Percentiles rank a stretch among this genome's conserved stretches.
These are phyloP conservation scores for Solanum aculeatissimum DNA, from an alignment of 305 asterid species.

Conservation along the genomic window DNA sequence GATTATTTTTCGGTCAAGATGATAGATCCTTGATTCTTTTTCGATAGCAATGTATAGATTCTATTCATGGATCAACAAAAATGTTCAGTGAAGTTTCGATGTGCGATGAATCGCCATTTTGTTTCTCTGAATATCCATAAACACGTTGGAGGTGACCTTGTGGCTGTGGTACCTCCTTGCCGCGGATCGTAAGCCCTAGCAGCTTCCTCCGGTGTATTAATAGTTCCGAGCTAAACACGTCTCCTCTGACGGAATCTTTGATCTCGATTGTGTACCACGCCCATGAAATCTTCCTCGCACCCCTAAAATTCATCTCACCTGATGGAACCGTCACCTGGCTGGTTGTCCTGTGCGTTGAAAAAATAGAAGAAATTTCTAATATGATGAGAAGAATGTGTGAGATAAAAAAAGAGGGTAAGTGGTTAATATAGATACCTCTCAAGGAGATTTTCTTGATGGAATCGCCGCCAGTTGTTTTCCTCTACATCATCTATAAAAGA, in stretches of 20 bases:
- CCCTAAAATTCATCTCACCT: too few species aligned
- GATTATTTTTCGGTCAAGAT: neutral
- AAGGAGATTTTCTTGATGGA: neutral
- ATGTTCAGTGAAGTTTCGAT: neutral
- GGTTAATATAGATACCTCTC: neutral
- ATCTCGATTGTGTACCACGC: neutral
- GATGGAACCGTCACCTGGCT: too few species aligned
- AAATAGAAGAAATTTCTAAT: neutral
- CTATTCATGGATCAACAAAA: neutral
- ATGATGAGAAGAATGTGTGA: neutral
- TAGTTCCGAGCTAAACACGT: too few species aligned
- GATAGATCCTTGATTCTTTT: neutral
- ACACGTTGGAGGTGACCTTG: neutral
- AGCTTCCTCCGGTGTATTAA: too few species aligned
- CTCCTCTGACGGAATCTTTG: neutral
- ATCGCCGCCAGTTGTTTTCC: too few species aligned
- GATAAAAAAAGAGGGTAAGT: neutral
- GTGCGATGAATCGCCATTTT: neutral
- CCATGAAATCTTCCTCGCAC: neutral
- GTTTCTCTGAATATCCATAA: neutral
- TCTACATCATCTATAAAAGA: neutral
- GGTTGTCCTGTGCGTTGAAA: too few species aligned
- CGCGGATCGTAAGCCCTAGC: too few species aligned
- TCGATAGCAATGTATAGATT: neutral
- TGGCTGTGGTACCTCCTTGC: neutral